Evolutionary conservation across 2,329 filamentous ascomycete species (phyloP), one percentile per base, ranked within the genome.

Genomic region (Aureobasidium mangrovei): DNA sequence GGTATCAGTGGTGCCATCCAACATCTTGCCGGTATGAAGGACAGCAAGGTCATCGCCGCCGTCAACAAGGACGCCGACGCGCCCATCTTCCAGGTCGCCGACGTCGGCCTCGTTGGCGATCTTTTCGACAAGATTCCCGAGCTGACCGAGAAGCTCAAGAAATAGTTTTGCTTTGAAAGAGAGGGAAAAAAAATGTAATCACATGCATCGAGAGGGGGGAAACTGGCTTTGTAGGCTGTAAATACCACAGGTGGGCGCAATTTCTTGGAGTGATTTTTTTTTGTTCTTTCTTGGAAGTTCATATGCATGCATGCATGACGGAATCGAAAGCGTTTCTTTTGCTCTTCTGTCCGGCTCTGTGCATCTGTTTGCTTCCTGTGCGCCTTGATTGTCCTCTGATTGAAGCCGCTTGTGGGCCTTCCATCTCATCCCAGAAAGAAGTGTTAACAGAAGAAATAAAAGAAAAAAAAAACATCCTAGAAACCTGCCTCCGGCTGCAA

Each of bases 1-100:
- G 93, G 93, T 66, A 97, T 98, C 63, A 95, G 89, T 7, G 93
- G 93, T 53, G 93, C 93, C 26, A 98, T 98, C 63, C 93, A 98
- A 74, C 93, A 98, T 77, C 73, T 98, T 72, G 93, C 93, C 32
- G 93, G 93, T 68, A 98, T 98, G 93, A 98, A 98, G 80, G 93
- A 98, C 69, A 96, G 90, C 77, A 98, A 98, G 77, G 93, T 98
- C 56, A 98, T 98, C 74, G 93, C 91, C 26, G 89, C 89, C 10
- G 97, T 98, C 68, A 98, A 98, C 79, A 98, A 98, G 77, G 93
- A 98, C 67, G 77, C 84, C 4, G 93, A 98, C 71, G 93, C 93
- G 55, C 93, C 93, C 31, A 98, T 98, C 63, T 98, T 98, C 79
- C 93, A 98, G 73, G 83, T 98, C 56, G 93, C 93, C 4, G 93